phyloP scores from a whole-genome alignment of 1,284 basidiomycete genomes.

The Boletus semigastroideus region DNA sequence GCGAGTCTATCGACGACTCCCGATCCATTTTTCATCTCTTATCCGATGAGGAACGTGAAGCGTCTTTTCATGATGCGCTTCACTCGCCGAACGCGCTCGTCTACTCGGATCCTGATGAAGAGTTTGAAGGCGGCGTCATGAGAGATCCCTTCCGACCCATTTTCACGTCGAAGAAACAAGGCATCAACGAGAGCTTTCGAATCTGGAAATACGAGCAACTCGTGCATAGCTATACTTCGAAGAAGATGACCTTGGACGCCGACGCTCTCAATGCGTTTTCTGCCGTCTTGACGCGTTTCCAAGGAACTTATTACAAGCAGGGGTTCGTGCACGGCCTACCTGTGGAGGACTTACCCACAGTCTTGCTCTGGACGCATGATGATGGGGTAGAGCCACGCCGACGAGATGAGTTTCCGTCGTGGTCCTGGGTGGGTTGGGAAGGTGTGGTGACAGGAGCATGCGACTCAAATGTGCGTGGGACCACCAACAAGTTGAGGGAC shows the following conservation, averaged over 20 bases:
- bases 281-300: constrained; percentile 7
- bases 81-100: background rate
- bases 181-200: background rate
- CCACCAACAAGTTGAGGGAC: background rate
- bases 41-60: constrained; percentile 2
- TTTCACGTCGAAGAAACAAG: background rate
- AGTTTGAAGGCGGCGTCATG: constrained; percentile 5
- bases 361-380: constrained; percentile 11
- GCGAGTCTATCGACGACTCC: constrained; percentile 16
- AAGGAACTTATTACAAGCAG: background rate
- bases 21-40: constrained; percentile 11
- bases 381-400: background rate
- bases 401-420: constrained; percentile 1
- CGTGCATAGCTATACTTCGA: constrained; percentile 5
- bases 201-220: constrained; percentile 2
- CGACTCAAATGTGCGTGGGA: no score
- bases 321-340: constrained; percentile 18
- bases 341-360: constrained; percentile 6
- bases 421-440: constrained; percentile 19
- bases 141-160: constrained; percentile 13
- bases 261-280: constrained; percentile 17
- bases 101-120: background rate
- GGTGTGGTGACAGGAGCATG: background rate
- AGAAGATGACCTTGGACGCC: constrained; percentile 6
- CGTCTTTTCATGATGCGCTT: background rate